Evolutionary conservation across 2,329 filamentous ascomycete genomes (phyloP), one percentile per base, ranked within the genome.

Genomic region (Gnomoniopsis smithogilvyi): DNA sequence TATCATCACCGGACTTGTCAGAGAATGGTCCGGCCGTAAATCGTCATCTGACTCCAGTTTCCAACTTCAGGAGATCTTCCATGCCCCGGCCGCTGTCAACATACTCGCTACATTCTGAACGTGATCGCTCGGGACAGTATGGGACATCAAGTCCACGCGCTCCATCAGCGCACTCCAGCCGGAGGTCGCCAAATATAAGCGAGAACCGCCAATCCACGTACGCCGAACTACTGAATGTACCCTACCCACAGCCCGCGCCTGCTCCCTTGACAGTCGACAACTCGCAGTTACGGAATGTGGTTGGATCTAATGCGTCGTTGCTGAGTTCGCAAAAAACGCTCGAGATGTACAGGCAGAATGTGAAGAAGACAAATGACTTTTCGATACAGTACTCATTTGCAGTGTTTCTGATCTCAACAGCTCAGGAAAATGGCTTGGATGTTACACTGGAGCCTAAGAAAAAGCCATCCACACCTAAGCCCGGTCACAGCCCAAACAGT

Each of bases 371-470:
- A 2, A 95, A 90, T 63, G 92, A 97, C 72, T 82, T 88, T 17
- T 88, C 90, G 3, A 90, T 96, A 36, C 92, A 97, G 73, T 98
- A 98, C 73, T 95, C 96, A 33, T 98, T 99, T 74, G 95, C 95
- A 2, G 84, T 98, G 41, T 96, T 96, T 72, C 86, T 99, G 78
- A 89, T 98, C 65, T 91, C 93, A 50, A 89, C 92, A 1, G 93
- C 94, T 45, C 89, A 92, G 70, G 91, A 96, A 70, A 84, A 90
- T 70, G 87, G 86, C 2, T 68, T 88, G 21, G 78, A 83, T 61
- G 71, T 76, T 49, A 76, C 81, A 1, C 78, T 81, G 57, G 68
- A 77, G 51, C 72, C 75, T 50, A 73, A 71, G 63, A 75, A 71
- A 65, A 82, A 78, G 66, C 72, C 72, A 59, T 79, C 73, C 63